phyloP scores from a whole-genome alignment of 768 basidiomycete species.

The Neoboletus brunneissimus region DNA sequence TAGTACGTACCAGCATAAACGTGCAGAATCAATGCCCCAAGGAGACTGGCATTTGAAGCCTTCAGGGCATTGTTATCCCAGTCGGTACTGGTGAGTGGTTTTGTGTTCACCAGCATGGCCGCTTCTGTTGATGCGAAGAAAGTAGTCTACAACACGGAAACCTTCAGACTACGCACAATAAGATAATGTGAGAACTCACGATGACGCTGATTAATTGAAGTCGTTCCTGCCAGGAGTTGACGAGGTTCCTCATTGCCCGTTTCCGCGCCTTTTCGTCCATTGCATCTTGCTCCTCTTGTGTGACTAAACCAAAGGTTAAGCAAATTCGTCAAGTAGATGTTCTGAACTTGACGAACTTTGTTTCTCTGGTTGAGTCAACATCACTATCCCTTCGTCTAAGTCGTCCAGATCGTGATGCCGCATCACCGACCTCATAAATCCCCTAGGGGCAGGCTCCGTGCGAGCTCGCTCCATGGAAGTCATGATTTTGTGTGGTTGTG shows the following conservation, averaged over 20 bases:
- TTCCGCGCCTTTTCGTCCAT: slow-evolving; percentile 44
- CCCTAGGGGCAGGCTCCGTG: slow-evolving; percentile 18
- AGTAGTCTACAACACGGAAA: slow-evolving; percentile 43
- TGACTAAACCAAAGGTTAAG: slow-evolving; percentile 27
- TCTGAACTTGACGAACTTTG: slow-evolving; percentile 15
- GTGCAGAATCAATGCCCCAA: slow-evolving; percentile 55
- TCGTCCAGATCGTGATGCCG: slow-evolving; percentile 2
- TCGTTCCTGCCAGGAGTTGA: slow-evolving; percentile 62
- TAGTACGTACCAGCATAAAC: slow-evolving; percentile 43
- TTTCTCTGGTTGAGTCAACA: slow-evolving; percentile 7
- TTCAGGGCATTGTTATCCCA: slow-evolving; percentile 18
- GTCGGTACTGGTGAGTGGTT: slow-evolving; percentile 25
- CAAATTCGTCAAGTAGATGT: background rate
- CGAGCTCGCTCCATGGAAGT: slow-evolving; percentile 9
- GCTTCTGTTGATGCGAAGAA: slow-evolving; percentile 62
- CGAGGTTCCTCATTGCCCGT: slow-evolving; percentile 47
- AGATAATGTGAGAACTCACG: slow-evolving; percentile 33
- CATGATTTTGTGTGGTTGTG: slow-evolving; percentile 12
- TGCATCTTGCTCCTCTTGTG: slow-evolving; percentile 50
- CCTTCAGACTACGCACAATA: background rate
- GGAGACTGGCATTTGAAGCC: slow-evolving; percentile 45
- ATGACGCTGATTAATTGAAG: slow-evolving; percentile 60
- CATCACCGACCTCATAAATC: slow-evolving; percentile 26
- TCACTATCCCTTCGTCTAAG: slow-evolving; percentile 14
- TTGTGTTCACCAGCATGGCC: slow-evolving; percentile 46